phyloP scores from a whole-genome alignment of 2,329 filamentous ascomycete species.

The Fusarium xyrophilum region DNA sequence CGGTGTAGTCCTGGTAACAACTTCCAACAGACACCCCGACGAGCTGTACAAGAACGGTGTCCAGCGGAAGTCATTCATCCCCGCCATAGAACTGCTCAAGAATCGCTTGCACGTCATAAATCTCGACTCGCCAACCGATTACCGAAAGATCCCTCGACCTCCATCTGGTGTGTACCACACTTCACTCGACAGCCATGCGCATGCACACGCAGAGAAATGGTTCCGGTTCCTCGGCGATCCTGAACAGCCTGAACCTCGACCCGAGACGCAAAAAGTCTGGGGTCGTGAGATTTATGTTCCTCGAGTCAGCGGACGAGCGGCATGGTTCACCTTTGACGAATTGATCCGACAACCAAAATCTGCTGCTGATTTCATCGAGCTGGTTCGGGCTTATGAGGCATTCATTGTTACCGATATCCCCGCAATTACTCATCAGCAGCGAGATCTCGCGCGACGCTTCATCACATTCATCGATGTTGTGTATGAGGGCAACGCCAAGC shows the following conservation, averaged over 20 bases:
- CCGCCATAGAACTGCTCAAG: slow-evolving; percentile 92
- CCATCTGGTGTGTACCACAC: slow-evolving; percentile 94
- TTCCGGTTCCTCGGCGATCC: slow-evolving; percentile 92
- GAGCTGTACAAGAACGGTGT: slow-evolving; percentile 99
- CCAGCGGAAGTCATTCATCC: slow-evolving; percentile 92
- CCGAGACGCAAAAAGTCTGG: slow-evolving; percentile 86
- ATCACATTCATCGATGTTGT: slow-evolving; percentile 98
- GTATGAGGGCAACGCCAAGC: slow-evolving; percentile 91
- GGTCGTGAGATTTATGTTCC: slow-evolving; percentile 89
- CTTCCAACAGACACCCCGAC: slow-evolving; percentile 93
- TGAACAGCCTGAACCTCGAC: slow-evolving; percentile 74
- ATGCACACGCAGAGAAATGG: slow-evolving; percentile 89
- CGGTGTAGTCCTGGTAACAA: slow-evolving; percentile 95
- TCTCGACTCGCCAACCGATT: slow-evolving; percentile 93
- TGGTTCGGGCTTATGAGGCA: slow-evolving; percentile 87
- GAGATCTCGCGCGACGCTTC: slow-evolving; percentile 89
- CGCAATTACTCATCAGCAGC: slow-evolving; percentile 84
- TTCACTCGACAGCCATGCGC: slow-evolving; percentile 78
- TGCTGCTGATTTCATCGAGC: slow-evolving; percentile 93
- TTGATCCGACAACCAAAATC: slow-evolving; percentile 87
- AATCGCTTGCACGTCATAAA: slow-evolving; percentile 86
- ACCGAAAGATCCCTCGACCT: slow-evolving; percentile 93
- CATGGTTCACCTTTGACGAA: slow-evolving; percentile 92
- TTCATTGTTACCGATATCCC: slow-evolving; percentile 93
- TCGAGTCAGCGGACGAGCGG: slow-evolving; percentile 83